Conservation (phyloP, 78 protist genomes). For the Dictyostelium firmibasis region DNA sequence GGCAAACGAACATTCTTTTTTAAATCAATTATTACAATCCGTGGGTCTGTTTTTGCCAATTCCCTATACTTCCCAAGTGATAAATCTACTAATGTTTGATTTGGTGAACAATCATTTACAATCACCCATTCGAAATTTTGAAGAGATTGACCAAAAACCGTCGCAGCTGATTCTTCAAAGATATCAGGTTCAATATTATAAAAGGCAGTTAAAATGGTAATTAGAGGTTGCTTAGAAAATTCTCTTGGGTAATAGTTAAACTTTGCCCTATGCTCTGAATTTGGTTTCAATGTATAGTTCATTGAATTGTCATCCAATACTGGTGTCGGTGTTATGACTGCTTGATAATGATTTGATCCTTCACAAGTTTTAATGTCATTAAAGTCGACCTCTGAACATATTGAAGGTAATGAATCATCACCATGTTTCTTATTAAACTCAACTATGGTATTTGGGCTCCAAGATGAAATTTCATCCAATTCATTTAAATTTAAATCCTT, state of each 20-base stretch:
- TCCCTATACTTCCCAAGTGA: not conserved
- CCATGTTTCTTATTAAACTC: not conserved
- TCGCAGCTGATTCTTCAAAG: conserved; percentile 22
- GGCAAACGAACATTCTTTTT: conserved; percentile 33
- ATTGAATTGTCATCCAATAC: conserved; percentile 31
- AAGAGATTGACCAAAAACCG: conserved; percentile 30
- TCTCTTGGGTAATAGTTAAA: conserved; percentile 15
- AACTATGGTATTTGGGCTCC: not conserved
- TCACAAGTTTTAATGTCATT: conserved; percentile 1
- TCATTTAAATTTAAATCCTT: not conserved
- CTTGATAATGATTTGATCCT: not conserved
- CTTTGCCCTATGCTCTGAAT: not conserved
- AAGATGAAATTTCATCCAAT: conserved; percentile 6
- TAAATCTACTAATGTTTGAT: not conserved
- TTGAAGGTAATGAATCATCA: not conserved
- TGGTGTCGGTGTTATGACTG: conserved; percentile 32
- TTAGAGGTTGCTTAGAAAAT: not conserved
- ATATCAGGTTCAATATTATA: conserved; percentile 29
- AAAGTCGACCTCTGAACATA: not conserved
- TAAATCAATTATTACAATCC: conserved; percentile 22
- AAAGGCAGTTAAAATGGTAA: conserved; percentile 47
- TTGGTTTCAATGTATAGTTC: conserved; percentile 35
- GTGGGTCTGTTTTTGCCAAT: not conserved
- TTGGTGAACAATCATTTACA: conserved; percentile 67
- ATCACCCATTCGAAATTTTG: conserved; percentile 62